Conservation (phyloP, 2,329 filamentous ascomycete genomes). For the Pseudomassariella vexata region DNA sequence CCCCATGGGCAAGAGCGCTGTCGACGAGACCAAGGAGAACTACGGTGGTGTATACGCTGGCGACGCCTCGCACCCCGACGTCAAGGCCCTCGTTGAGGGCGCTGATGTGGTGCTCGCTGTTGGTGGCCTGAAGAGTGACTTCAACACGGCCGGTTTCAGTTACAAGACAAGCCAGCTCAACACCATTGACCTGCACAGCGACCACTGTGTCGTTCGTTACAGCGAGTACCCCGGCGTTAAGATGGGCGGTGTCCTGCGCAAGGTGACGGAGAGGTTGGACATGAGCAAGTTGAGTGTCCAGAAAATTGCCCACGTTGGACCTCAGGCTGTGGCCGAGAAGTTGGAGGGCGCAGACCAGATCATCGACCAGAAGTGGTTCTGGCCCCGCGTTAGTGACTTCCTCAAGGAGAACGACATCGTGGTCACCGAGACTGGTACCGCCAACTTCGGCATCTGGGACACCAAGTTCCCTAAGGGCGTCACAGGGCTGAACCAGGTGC, state of each 20-base stretch:
- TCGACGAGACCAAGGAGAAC: conserved; percentile 69
- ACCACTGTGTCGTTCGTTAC: conserved; percentile 66
- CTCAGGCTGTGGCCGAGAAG: conserved; percentile 36
- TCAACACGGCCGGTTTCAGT: conserved; percentile 79
- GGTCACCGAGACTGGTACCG: conserved; percentile 81
- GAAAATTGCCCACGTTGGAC: conserved; percentile 43
- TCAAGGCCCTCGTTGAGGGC: conserved; percentile 58
- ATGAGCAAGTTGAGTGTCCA: conserved; percentile 51
- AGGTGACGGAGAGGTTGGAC: conserved; percentile 57
- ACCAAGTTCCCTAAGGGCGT: conserved; percentile 73
- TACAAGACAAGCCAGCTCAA: conserved; percentile 72
- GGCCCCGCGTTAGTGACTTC: conserved; percentile 70
- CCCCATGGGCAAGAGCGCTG: conserved; percentile 81
- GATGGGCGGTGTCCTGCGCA: conserved; percentile 73
- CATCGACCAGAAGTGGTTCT: conserved; percentile 71
- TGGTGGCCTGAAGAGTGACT: conserved; percentile 64
- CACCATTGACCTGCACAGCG: conserved; percentile 77
- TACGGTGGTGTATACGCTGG: conserved; percentile 84
- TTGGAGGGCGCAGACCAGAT: conserved; percentile 29
- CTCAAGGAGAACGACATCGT: conserved; percentile 68
- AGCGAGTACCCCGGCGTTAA: conserved; percentile 72
- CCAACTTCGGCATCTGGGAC: conserved; percentile 85
- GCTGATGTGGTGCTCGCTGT: conserved; percentile 68
- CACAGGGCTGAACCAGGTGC: conserved; percentile 73
- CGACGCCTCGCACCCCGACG: conserved; percentile 62